Evolutionary conservation across 2,329 filamentous ascomycete species (phyloP), one percentile per base, ranked within the genome.

Genomic region (Tricladium varicosporioides): DNA sequence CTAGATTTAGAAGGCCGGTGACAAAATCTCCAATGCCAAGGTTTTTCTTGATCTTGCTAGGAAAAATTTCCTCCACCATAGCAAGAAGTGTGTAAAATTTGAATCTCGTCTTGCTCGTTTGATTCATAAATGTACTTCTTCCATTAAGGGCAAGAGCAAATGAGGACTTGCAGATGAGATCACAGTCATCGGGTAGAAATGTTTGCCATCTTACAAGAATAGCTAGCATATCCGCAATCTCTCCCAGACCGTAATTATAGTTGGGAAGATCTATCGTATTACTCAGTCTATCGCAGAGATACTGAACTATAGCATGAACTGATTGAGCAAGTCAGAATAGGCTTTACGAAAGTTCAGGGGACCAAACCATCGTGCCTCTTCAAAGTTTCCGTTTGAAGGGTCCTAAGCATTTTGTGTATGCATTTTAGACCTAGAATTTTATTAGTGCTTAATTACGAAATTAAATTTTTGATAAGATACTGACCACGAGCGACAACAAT

Each of bases 231-330:
- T 51, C 13, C 13, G 59, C 58, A 19, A 63, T 54, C 32, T 66
- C 60, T 14, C 60, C 52, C 3, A 67, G 54, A 11, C 65, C 67
- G 5, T 65, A 62, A 8, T 57, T 49, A 16, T 60, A 65, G 15
- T 53, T 63, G 5, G 51, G 53, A 4, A 63, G 15, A 3, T 55
- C n/a, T 2, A 48, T 48, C 5, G 18, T 13, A 22, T 61, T 59
- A 13, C 48, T 40, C 4, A 63, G 51, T 14, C 60, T 54, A n/a
- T 15, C 36, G 16, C 54, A 56, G 10, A 67, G 57, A 46, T 67
- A 67, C 36, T 61, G 54, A 48, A 64, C 55, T 7, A 69, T 46
- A 18, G 53, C 22, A 49, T 61, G 60, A 32, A 63, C 65, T 65
- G 51, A 8, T 10, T 1, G 8, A 31, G 47, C 63, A 42, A 61